A percentile compares a stretch with the other conserved stretches of the same genome.
These are phyloP conservation scores for Fusarium hostae DNA, from an alignment of 2,329 filamentous ascomycete genomes.

Conservation along the genomic window DNA sequence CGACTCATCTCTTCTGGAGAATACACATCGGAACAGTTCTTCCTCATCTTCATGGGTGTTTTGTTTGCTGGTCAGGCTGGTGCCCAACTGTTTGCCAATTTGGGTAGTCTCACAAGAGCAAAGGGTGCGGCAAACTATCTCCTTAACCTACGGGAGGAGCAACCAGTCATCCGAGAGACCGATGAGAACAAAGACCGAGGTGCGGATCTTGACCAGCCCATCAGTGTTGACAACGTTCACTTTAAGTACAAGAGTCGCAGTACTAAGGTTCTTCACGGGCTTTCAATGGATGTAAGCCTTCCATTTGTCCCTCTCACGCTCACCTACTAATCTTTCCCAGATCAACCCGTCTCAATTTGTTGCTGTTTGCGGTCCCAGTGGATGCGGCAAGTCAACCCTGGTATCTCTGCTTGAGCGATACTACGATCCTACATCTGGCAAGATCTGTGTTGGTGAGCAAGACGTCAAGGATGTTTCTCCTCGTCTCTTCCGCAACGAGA, in stretches of 20 bases:
- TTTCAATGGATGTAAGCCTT: conserved; percentile 4
- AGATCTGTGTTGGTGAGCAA: conserved; percentile 42
- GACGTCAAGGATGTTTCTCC: conserved; percentile 43
- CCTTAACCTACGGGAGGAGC: conserved; percentile 51
- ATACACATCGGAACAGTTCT: conserved; percentile 54
- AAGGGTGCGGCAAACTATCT: conserved; percentile 57
- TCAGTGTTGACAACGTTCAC: conserved; percentile 26
- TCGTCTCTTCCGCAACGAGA: conserved; percentile 47
- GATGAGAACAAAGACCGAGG: conserved; percentile 48
- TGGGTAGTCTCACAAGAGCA: conserved; percentile 58
- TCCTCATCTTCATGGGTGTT: conserved; percentile 56
- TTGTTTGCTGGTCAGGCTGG: conserved; percentile 50
- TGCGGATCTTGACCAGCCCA: conserved; percentile 2
- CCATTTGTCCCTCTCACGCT: rapidly evolving
- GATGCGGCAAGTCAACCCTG: conserved; percentile 69
- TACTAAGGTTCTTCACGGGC: conserved; percentile 9
- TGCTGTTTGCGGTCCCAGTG: conserved; percentile 67
- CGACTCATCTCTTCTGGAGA: conserved; percentile 45
- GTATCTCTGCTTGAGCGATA: conserved; percentile 62
- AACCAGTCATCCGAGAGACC: conserved; percentile 51
- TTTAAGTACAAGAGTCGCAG: conserved; percentile 25
- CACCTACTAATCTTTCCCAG: conserved; percentile 42
- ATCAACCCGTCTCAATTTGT: conserved; percentile 52
- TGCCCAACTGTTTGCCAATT: conserved; percentile 51
- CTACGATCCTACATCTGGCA: conserved; percentile 51